phyloP scores from a whole-genome alignment of 192 early-diverging fungal species.

The Umbelopsis isabellina region DNA sequence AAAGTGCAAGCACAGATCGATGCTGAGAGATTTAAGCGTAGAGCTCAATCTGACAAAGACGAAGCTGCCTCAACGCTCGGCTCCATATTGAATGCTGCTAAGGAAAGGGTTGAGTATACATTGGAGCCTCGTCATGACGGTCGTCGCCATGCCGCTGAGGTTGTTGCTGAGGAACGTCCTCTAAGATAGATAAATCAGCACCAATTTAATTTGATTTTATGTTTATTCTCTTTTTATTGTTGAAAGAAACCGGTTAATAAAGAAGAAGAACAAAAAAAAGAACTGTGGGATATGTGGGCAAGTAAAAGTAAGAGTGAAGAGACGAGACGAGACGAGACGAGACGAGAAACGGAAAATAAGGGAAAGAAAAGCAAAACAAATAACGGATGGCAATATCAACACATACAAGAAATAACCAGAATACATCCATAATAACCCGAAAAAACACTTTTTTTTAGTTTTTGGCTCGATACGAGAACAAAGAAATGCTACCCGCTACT shows the following conservation, averaged over 20 bases:
- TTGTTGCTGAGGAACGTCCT: constrained; percentile 11
- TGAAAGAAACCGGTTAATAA: background rate
- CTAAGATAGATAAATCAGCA: background rate
- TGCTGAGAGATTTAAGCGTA: background rate
- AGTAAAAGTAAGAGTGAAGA: too few species aligned
- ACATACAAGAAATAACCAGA: too few species aligned
- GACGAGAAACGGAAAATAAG: too few species aligned
- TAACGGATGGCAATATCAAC: too few species aligned
- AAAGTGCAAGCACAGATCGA: background rate
- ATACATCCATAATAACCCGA: too few species aligned
- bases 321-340: too few species aligned
- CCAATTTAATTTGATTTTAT: background rate
- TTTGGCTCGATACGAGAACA: too few species aligned
- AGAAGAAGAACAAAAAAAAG: too few species aligned
- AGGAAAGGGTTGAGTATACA: background rate
- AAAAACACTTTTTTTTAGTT: too few species aligned
- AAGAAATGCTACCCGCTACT: too few species aligned
- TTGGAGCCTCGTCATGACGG: background rate
- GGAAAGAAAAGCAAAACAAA: too few species aligned
- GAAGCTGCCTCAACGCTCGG: constrained; percentile 3
- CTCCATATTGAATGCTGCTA: background rate
- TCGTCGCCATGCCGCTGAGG: background rate
- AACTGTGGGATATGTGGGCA: too few species aligned
- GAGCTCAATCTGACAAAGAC: background rate
- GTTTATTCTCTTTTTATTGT: background rate